These are phyloP conservation scores for Macadamia integrifolia DNA, from an alignment of 164 flowering plant species.

Conservation along the genomic window DNA sequence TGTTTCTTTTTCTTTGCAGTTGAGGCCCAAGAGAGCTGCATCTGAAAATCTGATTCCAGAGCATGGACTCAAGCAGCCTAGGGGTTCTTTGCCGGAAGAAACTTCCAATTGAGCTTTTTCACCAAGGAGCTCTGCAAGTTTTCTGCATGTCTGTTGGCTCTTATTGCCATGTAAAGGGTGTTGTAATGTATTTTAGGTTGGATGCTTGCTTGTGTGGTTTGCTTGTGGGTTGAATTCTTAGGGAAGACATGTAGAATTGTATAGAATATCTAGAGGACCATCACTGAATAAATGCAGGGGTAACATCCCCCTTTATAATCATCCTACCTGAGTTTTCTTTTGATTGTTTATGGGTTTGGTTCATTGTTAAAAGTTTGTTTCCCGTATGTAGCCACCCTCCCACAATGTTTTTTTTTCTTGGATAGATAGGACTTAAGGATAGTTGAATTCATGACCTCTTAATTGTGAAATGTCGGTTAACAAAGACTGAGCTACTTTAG, in stretches of 20 bases:
- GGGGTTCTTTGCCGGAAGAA: slow-evolving; percentile 31
- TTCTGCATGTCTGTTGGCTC: background rate
- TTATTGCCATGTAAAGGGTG: background rate
- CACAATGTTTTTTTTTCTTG: no score
- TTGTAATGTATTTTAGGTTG: background rate
- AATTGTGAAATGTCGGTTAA: no score
- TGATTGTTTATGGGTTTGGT: no score
- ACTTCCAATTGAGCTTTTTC: slow-evolving; percentile 8
- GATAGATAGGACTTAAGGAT: no score
- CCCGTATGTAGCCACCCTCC: no score
- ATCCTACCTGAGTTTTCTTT: no score
- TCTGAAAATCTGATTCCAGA: slow-evolving; percentile 57
- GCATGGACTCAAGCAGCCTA: slow-evolving; percentile 67
- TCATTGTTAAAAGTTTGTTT: no score
- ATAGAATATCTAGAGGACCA: no score
- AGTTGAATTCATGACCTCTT: no score
- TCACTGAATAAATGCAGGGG: no score
- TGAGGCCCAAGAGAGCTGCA: slow-evolving; percentile 83
- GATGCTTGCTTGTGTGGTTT: background rate
- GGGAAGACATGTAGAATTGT: background rate
- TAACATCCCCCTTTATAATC: no score
- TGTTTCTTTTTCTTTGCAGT: slow-evolving; percentile 33
- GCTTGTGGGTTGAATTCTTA: background rate
- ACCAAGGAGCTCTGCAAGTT: background rate
- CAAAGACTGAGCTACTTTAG: no score